Evolutionary conservation across 768 basidiomycete genomes (phyloP).

Genomic region (Piloderma croceum): DNA sequence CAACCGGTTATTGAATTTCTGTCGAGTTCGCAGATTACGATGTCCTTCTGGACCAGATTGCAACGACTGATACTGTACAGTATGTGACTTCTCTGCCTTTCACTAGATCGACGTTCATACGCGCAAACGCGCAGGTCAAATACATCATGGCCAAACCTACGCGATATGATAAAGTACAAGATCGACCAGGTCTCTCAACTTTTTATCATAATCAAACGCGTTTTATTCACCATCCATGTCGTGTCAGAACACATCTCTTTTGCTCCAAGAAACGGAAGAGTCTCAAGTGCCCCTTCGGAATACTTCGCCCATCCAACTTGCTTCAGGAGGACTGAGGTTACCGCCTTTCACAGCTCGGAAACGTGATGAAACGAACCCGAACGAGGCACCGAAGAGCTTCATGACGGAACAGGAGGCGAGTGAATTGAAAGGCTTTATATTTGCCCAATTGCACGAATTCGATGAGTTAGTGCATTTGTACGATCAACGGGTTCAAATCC

Average conservation of each 20-base stretch:
- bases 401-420: conserved; percentile 60
- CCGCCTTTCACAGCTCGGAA: conserved; percentile 69
- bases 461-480: conserved; percentile 51
- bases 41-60: conserved; percentile 51
- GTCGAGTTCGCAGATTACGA: conserved; percentile 47
- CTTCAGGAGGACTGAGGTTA: conserved; percentile 57
- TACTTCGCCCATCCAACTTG: conserved; percentile 38
- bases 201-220: too few species aligned
- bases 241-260: conserved; percentile 29
- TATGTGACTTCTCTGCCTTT: too few species aligned
- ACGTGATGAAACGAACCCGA: conserved; percentile 41
- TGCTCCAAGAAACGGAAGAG: conserved; percentile 23
- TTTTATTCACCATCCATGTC: too few species aligned
- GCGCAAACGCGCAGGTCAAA: too few species aligned
- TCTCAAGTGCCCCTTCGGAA: conserved; percentile 28
- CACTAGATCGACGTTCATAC: too few species aligned
- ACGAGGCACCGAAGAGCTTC: conserved; percentile 50
- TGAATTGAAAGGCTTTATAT: conserved; percentile 50
- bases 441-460: conserved; percentile 64
- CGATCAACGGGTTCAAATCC: conserved; percentile 6
- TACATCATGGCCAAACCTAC: conserved; percentile 63
- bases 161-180: conserved; percentile 69
- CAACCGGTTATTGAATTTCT: neutral
- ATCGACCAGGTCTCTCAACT: conserved; percentile 54
- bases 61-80: conserved; percentile 60